phyloP scores from a whole-genome alignment of 306 rosid species.

The Fragaria nilgerrensis region DNA sequence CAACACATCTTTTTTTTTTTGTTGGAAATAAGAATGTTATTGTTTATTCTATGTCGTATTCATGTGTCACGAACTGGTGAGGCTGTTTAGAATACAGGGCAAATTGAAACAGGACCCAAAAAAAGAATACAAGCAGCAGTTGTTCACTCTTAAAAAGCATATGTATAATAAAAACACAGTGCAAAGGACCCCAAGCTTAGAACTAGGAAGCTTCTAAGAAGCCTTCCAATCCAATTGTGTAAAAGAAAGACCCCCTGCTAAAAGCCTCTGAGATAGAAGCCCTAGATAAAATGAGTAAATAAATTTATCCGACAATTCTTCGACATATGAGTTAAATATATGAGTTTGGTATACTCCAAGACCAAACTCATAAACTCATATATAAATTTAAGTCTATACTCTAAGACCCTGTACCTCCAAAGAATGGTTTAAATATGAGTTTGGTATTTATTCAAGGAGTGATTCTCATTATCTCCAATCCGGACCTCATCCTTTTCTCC shows the following conservation, averaged over 20 bases:
- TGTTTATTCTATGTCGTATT: neutral
- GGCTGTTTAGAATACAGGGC: neutral
- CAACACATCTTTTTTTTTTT: neutral
- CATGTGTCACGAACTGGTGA: neutral
- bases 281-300: neutral
- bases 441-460: neutral
- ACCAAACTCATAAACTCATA: no score
- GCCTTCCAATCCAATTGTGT: neutral
- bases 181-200: neutral
- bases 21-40: neutral
- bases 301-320: neutral
- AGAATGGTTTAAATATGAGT: neutral
- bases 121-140: neutral
- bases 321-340: neutral
- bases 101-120: neutral
- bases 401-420: neutral
- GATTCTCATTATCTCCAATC: neutral
- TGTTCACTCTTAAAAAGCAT: neutral
- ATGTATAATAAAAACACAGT: neutral
- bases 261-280: neutral
- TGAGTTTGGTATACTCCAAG: no score
- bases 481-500: neutral
- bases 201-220: neutral
- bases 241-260: neutral
- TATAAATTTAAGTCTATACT: no score